These are phyloP conservation scores for Pythium folliculosum DNA, from an alignment of 352 stramenopile genomes.

Conservation along the genomic window DNA sequence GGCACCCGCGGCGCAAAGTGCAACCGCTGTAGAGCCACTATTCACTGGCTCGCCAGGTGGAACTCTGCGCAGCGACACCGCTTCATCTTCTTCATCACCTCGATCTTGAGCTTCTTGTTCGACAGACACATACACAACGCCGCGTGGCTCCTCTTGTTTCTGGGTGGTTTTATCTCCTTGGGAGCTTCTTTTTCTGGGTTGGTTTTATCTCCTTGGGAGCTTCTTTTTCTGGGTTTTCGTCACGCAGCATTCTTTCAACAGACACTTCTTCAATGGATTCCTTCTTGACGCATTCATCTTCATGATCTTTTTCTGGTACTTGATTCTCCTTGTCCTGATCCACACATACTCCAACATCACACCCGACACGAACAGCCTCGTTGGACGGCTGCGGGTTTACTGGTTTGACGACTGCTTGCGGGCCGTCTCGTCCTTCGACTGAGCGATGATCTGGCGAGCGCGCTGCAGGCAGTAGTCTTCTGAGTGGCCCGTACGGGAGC, in stretches of 20 bases:
- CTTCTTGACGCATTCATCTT: no score
- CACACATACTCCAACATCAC: background rate
- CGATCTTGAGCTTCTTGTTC: background rate
- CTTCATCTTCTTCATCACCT: background rate
- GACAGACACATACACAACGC: background rate
- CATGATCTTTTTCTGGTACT: background rate
- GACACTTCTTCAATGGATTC: background rate
- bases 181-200: no score
- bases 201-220: no score
- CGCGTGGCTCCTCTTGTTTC: background rate
- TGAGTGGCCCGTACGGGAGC: background rate
- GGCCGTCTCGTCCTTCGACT: background rate
- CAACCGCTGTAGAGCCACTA: background rate
- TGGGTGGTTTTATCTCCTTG: no score
- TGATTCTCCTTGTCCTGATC: background rate
- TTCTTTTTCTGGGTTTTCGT: background rate
- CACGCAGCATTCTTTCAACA: background rate
- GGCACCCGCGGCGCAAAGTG: no score
- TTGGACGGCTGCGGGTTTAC: background rate
- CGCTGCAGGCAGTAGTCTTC: background rate
- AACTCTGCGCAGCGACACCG: background rate
- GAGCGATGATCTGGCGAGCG: background rate
- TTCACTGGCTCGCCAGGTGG: background rate
- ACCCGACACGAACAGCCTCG: slow-evolving; percentile 8
- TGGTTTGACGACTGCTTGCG: slow-evolving; percentile 7